Conservation (phyloP, 257 asterid species). For the Cruciata laevipes region DNA sequence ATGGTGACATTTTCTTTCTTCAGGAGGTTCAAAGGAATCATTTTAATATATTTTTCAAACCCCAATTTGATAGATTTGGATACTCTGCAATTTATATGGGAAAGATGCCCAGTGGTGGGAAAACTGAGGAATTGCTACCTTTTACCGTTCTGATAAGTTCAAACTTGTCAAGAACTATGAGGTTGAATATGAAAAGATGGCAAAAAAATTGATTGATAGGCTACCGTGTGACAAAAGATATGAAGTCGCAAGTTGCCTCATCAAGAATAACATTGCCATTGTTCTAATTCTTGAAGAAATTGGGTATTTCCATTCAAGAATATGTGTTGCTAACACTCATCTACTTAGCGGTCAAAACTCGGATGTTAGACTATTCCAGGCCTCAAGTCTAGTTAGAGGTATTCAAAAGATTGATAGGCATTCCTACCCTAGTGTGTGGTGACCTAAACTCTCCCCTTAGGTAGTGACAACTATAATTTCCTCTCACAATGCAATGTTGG, state of each 20-base stretch:
- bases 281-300: not conserved
- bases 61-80: not conserved
- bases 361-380: constrained; percentile 1
- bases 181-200: constrained; percentile 1
- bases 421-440: constrained; percentile 6
- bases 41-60: not conserved
- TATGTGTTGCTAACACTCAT: constrained; percentile 4
- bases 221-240: not conserved
- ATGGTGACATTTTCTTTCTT: not conserved
- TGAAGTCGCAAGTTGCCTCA: not conserved
- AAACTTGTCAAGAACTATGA: not conserved
- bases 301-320: not conserved
- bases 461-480: not conserved
- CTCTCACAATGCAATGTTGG: not conserved
- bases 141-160: not conserved
- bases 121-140: not conserved
- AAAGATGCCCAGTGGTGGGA: not conserved
- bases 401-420: not conserved
- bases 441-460: constrained; percentile 1
- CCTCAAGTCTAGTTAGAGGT: not conserved
- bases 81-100: not conserved
- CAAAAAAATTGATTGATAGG: not conserved
- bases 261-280: not conserved
- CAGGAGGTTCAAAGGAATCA: constrained; percentile 5
- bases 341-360: not conserved